Percentiles rank a stretch among this genome's conserved stretches.
These are phyloP conservation scores for Salvia sclarea DNA, from an alignment of 305 asterid species.

Conservation along the genomic window DNA sequence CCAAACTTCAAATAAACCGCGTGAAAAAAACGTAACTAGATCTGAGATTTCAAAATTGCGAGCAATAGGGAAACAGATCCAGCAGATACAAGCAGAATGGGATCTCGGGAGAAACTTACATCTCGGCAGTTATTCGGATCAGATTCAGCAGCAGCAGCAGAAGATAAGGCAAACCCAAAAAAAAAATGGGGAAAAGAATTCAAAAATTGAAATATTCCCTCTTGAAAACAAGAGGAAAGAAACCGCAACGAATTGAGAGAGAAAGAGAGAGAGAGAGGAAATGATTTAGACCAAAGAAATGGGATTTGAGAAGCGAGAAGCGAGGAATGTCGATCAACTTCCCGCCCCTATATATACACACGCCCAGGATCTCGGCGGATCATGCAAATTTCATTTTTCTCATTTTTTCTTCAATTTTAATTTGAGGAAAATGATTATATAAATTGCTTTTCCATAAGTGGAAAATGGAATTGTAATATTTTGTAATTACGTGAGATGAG, in stretches of 20 bases:
- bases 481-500: background rate
- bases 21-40: slow-evolving; percentile 29
- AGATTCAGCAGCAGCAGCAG: slow-evolving; percentile 27
- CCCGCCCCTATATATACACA: slow-evolving; percentile 34
- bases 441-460: background rate
- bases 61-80: slow-evolving; percentile 41
- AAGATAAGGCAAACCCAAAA: too few species aligned
- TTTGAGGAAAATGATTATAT: background rate
- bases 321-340: slow-evolving; percentile 27
- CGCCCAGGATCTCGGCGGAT: slow-evolving; percentile 24
- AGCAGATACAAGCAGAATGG: slow-evolving; percentile 22
- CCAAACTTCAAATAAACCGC: background rate
- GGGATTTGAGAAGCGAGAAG: slow-evolving; percentile 21
- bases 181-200: slow-evolving; percentile 26
- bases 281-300: slow-evolving; percentile 29
- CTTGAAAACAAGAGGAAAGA: slow-evolving; percentile 18
- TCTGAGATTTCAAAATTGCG: slow-evolving; percentile 26
- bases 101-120: slow-evolving; percentile 37
- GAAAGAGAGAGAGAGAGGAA: slow-evolving; percentile 13
- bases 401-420: background rate
- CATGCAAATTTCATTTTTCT: slow-evolving; percentile 29
- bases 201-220: slow-evolving; percentile 29
- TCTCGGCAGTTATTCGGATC: slow-evolving; percentile 18
- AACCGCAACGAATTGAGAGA: slow-evolving; percentile 1
- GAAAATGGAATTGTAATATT: background rate